These are phyloP conservation scores for Backusella westeae DNA, from an alignment of 192 early-diverging fungal genomes.

Conservation along the genomic window DNA sequence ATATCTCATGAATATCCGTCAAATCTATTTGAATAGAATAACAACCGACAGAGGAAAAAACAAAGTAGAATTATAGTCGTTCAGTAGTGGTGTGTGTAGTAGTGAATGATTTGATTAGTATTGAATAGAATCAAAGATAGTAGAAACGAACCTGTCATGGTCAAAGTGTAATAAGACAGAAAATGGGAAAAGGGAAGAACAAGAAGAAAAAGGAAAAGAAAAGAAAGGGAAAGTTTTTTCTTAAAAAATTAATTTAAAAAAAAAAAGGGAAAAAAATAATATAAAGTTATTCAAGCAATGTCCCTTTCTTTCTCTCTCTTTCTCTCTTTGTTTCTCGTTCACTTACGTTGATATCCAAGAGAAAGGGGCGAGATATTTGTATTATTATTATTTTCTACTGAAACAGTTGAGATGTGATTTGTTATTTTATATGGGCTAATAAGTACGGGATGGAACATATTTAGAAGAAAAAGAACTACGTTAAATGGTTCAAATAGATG, in stretches of 20 bases:
- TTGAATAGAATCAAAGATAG: not conserved
- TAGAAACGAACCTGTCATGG: conserved; percentile 2
- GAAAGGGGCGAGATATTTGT: not conserved
- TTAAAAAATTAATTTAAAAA: conserved; percentile 1
- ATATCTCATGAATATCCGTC: conserved; percentile 1
- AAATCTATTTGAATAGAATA: not conserved
- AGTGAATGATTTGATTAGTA: not conserved
- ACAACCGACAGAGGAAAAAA: not conserved
- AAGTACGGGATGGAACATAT: not conserved
- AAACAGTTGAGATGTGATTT: not conserved
- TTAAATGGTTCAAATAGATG: not conserved
- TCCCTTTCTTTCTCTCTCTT: not conserved
- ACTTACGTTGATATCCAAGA: not conserved
- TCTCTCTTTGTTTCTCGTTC: not conserved
- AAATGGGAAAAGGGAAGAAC: not conserved
- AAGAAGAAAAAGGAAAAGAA: conserved; percentile 12
- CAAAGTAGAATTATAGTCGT: not conserved
- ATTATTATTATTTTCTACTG: not conserved
- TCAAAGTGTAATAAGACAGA: not conserved
- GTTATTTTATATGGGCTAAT: not conserved
- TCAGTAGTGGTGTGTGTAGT: not conserved
- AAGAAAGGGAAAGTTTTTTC: not conserved
- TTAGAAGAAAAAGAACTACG: conserved; percentile 1
- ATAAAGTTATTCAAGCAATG: not conserved
- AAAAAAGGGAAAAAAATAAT: not conserved